These are phyloP conservation scores for Suillus decipiens DNA, from an alignment of 768 basidiomycete genomes.

Conservation along the genomic window DNA sequence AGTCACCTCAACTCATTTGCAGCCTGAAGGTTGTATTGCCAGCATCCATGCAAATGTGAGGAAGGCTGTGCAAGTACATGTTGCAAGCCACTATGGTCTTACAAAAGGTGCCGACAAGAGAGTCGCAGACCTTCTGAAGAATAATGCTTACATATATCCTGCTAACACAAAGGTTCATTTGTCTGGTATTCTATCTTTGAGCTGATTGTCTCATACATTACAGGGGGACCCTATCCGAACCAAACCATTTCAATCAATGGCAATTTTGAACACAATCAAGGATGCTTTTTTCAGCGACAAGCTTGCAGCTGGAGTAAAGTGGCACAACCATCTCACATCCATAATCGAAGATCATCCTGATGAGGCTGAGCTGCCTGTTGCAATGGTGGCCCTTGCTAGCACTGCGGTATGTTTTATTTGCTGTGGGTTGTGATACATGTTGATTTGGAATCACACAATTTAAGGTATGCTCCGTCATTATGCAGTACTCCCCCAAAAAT, in stretches of 20 bases:
- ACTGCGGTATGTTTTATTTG: no score
- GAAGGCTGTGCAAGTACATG: no score
- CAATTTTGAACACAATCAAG: conserved; percentile 6
- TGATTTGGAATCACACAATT: no score
- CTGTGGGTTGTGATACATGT: no score
- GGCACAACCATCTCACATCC: background rate
- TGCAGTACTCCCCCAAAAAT: no score
- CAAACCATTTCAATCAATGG: conserved; percentile 9
- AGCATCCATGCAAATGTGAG: background rate
- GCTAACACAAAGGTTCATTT: background rate
- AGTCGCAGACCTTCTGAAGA: conserved; percentile 1
- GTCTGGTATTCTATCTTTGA: background rate
- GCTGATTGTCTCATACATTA: background rate
- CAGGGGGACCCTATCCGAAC: conserved; percentile 10
- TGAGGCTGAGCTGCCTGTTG: background rate
- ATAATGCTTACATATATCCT: conserved; percentile 6
- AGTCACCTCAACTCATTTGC: background rate
- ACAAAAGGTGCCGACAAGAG: background rate
- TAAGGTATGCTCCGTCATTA: no score
- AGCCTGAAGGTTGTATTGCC: background rate
- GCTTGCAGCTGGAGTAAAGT: background rate
- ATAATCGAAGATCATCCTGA: background rate
- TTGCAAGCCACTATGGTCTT: background rate
- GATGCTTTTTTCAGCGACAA: conserved; percentile 7
- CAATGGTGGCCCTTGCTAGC: no score